Evolutionary conservation across 2,329 filamentous ascomycete genomes (phyloP).

Genomic region (Cladophialophora exuberans): DNA sequence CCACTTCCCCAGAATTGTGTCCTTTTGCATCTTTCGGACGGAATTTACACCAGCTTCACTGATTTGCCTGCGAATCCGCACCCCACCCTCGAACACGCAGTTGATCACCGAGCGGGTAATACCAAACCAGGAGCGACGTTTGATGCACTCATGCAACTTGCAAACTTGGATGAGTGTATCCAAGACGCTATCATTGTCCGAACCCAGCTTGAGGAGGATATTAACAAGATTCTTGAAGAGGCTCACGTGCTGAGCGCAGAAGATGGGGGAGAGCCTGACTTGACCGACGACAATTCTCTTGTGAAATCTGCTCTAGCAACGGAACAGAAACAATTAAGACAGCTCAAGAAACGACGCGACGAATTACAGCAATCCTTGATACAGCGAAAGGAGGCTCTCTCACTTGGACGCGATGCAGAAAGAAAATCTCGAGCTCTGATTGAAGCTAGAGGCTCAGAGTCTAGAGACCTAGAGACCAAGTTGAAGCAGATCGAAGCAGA

Average conservation of each 20-base stretch:
- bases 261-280: conserved; percentile 42
- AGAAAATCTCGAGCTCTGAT: conserved; percentile 4
- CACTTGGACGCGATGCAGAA: conserved; percentile 16
- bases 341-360: conserved; percentile 39
- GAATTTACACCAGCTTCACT: conserved; percentile 75
- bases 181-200: conserved; percentile 84
- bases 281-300: conserved; percentile 38
- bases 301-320: conserved; percentile 22
- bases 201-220: conserved; percentile 74
- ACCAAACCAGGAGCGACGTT: conserved; percentile 70
- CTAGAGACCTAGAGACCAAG: conserved; percentile 15
- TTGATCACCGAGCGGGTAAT: conserved; percentile 22
- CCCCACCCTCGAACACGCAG: conserved; percentile 7
- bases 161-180: conserved; percentile 86
- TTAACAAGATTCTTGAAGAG: conserved; percentile 54
- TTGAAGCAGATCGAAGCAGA: conserved; percentile 53
- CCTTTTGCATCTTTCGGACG: conserved; percentile 82
- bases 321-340: conserved; percentile 31
- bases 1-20: conserved; percentile 80
- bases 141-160: conserved; percentile 82
- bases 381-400: conserved; percentile 24
- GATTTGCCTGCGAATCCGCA: conserved; percentile 60
- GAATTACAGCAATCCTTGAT: conserved; percentile 50
- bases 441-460: conserved; percentile 15
- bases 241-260: conserved; percentile 39